Evolutionary conservation across 1,284 basidiomycete genomes (phyloP).

Genomic region (Sporisorium sorghi): DNA sequence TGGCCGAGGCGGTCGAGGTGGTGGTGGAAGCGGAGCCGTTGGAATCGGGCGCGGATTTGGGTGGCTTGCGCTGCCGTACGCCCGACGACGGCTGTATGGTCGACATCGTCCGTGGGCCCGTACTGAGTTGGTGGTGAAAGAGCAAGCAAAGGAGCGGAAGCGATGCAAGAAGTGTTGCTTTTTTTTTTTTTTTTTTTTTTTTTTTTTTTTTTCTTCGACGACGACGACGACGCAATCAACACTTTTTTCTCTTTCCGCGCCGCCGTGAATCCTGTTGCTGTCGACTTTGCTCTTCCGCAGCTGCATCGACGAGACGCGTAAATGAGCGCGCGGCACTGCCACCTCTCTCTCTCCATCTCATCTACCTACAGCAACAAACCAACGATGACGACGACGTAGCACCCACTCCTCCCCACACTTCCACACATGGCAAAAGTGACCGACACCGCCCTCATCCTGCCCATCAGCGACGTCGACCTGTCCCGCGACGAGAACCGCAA

Average conservation of each 20-base stretch:
- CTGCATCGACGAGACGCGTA: neutral
- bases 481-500: conserved; percentile 19
- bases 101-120: conserved; percentile 10
- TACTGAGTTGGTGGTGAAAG: conserved; percentile 6
- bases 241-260: neutral
- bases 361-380: neutral
- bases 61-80: conserved; percentile 16
- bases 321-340: conserved; percentile 16
- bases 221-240: conserved; percentile 1
- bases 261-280: too few relatives aligned
- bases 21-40: conserved; percentile 1
- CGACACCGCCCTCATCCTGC: conserved; percentile 21
- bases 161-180: conserved; percentile 11
- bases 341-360: neutral
- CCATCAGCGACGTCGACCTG: conserved; percentile 35
- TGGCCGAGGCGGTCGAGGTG: conserved; percentile 6
- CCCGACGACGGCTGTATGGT: neutral
- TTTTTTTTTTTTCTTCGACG: too few relatives aligned
- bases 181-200: too few relatives aligned
- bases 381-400: conserved; percentile 4
- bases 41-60: neutral
- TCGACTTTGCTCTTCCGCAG: too few relatives aligned
- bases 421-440: conserved; percentile 9
- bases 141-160: too few relatives aligned
- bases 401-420: too few relatives aligned